Base-by-base conservation (phyloP, 2,329 filamentous ascomycete genomes). In the Xylaria hypoxylon region DNA sequence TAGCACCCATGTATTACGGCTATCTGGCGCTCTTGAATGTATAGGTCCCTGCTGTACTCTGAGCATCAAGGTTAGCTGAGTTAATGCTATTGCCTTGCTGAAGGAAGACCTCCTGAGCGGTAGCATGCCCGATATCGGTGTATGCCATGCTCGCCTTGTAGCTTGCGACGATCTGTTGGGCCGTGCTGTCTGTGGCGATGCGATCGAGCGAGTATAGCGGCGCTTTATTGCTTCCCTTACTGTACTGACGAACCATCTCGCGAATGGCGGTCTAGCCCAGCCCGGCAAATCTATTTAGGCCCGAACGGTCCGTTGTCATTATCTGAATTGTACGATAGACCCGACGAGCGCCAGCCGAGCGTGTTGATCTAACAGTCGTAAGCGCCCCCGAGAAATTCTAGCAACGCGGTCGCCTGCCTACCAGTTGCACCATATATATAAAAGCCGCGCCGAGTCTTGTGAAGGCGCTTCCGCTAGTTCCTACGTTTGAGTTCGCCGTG, bases 101-200 rank as follows among this genome's bases (percentile, higher is more conserved):
- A 2, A 77, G 70, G 74, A 82, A 85, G 45, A 77, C 64, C 0
- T 77, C 70, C 22, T 79, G 77, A 0, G 81, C 81, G 7, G 78
- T 78, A 0, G 76, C 64, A 69, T 85, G 81, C 13, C 81, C 82
- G 35, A 85, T 83, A 48, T 86, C 84, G 11, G 82, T 82, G 67
- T 81, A 84, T 4, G 84, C 84, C 84, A 86, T 86, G 65, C 80
- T 80, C 2, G 84, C 84, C 83, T 83, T 85, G 75, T 86, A 86
- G 17, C 78, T 75, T 2, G 79, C 83, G 7, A 86, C 80, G 8
- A 86, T 76, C 8, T 75, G 62, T 13, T 80, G 78, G 22, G 81
- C 79, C 17, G 78, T 75, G 19, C 73, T 74, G 24, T 76, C 73
- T 7, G 68, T 63, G 1, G 79, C 76, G 0, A 85, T 73, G 22